Conservation (phyloP, 2,329 filamentous ascomycete genomes). For the Corinectria fuckeliana region DNA sequence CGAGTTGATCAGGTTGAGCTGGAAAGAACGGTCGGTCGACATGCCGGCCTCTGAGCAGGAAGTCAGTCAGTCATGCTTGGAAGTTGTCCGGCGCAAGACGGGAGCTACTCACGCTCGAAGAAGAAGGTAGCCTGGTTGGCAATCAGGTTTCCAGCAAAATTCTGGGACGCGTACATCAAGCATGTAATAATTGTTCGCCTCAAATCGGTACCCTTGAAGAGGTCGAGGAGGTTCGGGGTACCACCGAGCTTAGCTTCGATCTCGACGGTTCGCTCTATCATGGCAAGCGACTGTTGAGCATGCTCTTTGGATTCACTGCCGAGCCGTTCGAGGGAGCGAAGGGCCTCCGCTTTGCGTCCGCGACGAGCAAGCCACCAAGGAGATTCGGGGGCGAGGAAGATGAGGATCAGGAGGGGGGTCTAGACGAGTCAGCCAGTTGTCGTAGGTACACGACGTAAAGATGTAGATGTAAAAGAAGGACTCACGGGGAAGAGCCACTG, state of each 20-base stretch:
- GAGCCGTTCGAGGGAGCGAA: slow-evolving; percentile 53
- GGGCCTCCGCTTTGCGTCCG: slow-evolving; percentile 49
- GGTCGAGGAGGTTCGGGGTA: slow-evolving; percentile 54
- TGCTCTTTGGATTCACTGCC: slow-evolving; percentile 37
- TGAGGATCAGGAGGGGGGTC: slow-evolving; percentile 53
- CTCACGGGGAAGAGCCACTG: slow-evolving; percentile 62
- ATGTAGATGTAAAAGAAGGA: not conserved
- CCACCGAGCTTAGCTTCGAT: slow-evolving; percentile 49
- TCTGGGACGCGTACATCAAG: slow-evolving; percentile 63
- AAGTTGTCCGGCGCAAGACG: not conserved
- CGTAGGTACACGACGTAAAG: too few species aligned
- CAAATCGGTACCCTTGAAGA: slow-evolving; percentile 60
- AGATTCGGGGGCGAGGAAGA: slow-evolving; percentile 55
- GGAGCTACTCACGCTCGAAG: slow-evolving; percentile 48
- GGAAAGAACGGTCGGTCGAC: slow-evolving; percentile 58
- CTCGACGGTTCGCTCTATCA: slow-evolving; percentile 62
- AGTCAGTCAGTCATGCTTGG: slow-evolving; percentile 3
- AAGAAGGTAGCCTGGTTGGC: slow-evolving; percentile 67
- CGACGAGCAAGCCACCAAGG: slow-evolving; percentile 61
- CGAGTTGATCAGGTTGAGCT: slow-evolving; percentile 67
- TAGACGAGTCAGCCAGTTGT: not conserved
- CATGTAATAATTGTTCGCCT: slow-evolving; percentile 61
- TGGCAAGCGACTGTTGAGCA: slow-evolving; percentile 52
- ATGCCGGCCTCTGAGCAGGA: slow-evolving; percentile 63
- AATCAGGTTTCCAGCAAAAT: slow-evolving; percentile 64